Evolutionary conservation across 1,139 yeast genomes (phyloP).

Genomic region (Kodamaea plutei): DNA sequence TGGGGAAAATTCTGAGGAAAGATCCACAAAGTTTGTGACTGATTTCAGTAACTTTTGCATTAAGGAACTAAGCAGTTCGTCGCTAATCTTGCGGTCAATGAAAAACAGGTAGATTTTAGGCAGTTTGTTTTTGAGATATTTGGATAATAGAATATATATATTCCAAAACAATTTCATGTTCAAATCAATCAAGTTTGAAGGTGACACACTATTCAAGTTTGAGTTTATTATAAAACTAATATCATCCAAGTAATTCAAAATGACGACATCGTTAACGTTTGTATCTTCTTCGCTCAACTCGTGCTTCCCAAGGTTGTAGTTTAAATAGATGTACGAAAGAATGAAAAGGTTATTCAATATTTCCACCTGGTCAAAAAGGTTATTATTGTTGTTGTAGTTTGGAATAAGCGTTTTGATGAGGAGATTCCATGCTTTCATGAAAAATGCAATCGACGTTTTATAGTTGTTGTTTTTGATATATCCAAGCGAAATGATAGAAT

Average conservation of each 20-base stretch:
- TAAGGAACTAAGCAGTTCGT: constrained; percentile 4
- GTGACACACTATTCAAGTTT: constrained; percentile 13
- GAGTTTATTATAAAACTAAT: constrained; percentile 22
- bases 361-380: constrained; percentile 38
- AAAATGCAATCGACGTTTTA: constrained; percentile 26
- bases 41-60: constrained; percentile 15
- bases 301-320: constrained; percentile 22
- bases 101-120: constrained; percentile 38
- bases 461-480: constrained; percentile 12
- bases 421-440: constrained; percentile 43
- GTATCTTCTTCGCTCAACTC: constrained; percentile 12
- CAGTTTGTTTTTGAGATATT: constrained; percentile 32
- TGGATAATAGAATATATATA: constrained; percentile 39
- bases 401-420: constrained; percentile 42
- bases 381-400: constrained; percentile 27
- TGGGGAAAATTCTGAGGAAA: constrained; percentile 17
- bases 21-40: constrained; percentile 21
- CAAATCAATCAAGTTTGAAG: constrained; percentile 20
- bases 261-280: constrained; percentile 19
- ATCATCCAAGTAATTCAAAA: constrained; percentile 45
- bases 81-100: constrained; percentile 22
- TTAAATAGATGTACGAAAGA: constrained; percentile 28
- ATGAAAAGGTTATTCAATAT: constrained; percentile 33
- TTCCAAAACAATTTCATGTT: constrained; percentile 37
- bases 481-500: constrained; percentile 15